Percentiles rank a stretch among this genome's conserved stretches.
These are phyloP conservation scores for Kwoniella shivajii DNA, from an alignment of 1,284 basidiomycete genomes.

Conservation along the genomic window DNA sequence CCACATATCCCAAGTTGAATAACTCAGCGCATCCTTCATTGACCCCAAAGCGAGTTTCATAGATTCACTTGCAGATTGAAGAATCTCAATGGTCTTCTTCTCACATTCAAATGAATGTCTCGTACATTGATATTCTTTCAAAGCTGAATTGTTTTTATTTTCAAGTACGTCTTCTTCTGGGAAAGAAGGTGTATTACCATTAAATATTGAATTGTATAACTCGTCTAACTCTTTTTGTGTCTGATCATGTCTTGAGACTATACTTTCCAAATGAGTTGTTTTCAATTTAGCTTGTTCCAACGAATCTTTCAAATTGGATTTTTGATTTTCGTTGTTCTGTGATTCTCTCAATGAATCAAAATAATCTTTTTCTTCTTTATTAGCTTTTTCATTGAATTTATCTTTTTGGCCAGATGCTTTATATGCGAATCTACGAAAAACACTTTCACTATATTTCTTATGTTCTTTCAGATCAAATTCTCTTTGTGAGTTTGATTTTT, in stretches of 20 bases:
- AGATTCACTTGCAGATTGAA: background rate
- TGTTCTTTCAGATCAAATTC: slow-evolving; percentile 1
- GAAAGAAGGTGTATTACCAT: background rate
- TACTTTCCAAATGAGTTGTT: background rate
- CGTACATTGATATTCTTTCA: background rate
- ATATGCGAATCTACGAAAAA: background rate
- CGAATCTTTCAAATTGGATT: background rate
- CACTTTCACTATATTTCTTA: background rate
- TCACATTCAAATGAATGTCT: background rate
- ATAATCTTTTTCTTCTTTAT: slow-evolving; percentile 4
- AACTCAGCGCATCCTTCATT: background rate
- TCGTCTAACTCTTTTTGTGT: background rate
- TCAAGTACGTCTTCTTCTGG: background rate
- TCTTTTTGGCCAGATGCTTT: background rate
- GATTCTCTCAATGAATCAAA: background rate
- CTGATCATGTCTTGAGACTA: background rate
- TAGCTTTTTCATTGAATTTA: background rate
- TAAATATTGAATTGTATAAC: slow-evolving; percentile 2
- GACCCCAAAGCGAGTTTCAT: background rate
- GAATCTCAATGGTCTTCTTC: background rate
- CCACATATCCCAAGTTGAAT: slow-evolving; percentile 9
- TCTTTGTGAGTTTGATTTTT: background rate
- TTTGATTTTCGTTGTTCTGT: background rate
- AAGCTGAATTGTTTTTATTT: background rate
- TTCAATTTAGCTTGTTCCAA: background rate